Evolutionary conservation across 208 protist species (phyloP), one percentile per base, ranked within the genome.

Genomic region (Trichomonas gallinae): DNA sequence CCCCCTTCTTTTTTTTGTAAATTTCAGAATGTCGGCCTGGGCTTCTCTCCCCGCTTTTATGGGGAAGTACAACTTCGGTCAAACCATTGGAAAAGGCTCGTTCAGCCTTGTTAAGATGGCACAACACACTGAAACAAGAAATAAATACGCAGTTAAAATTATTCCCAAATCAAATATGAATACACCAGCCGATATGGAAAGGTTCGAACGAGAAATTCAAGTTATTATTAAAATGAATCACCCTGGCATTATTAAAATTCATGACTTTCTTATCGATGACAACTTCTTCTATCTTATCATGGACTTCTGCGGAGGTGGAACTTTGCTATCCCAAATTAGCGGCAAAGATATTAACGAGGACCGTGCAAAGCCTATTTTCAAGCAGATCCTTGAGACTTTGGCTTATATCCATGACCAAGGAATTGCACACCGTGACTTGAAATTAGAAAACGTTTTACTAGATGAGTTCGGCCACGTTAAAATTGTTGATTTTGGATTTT

Each of bases 271-370:
- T 26, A 38, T 48, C 21, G 83, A 91, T 31, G 10, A 45, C 17
- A 34, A 8, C 9, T 91, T 91, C 42, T 97, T 97, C 40, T 97
- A 96, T 96, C 45, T 97, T 38, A 48, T 97, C 26, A 97, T 97
- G 97, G 97, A 97, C 9, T 58, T 97, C 17, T 97, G 96, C 85
- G 72, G 13, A 26, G 97, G 97, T 38, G 96, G 85, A 13, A 96
- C 97, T 44, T 96, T 97, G 2, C 85, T 97, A 2, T 26, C 34
- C 97, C 9, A 96, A 42, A 97, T 97, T 96, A 83, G 21, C 96
- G 40, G 58, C 46, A 17, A 96, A 58, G 49, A 13, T 26, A 96
- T 96, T 36, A 85, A 82, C 15, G 96, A 97, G 46, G 93, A 83
- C 6, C 40, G 15, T 17, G 89, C 96, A 17, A 81, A 96, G 13